Evolutionary conservation across 768 basidiomycete genomes (phyloP).

Genomic region (Lentinula guzmanii): DNA sequence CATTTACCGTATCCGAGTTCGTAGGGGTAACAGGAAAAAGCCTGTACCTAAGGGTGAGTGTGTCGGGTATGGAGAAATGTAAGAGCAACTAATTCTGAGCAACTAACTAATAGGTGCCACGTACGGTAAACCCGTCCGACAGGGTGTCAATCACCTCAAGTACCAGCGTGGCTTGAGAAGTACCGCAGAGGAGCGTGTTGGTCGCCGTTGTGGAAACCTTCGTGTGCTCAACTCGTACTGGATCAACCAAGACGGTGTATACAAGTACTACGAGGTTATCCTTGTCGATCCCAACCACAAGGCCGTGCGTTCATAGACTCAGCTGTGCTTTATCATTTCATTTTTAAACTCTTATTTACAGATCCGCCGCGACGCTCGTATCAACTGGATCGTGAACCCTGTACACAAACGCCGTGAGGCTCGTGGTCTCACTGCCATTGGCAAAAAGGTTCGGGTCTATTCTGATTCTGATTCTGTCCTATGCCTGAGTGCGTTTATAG

Average conservation of each 20-base stretch:
- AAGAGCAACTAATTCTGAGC: background rate
- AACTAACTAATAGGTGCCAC: slow-evolving; percentile 66
- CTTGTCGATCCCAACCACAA: slow-evolving; percentile 95
- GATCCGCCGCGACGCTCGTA: slow-evolving; percentile 93
- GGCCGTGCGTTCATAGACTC: slow-evolving; percentile 51
- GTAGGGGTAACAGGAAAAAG: slow-evolving; percentile 99
- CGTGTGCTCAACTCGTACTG: slow-evolving; percentile 98
- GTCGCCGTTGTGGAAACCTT: slow-evolving; percentile 91
- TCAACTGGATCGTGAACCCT: slow-evolving; percentile 98
- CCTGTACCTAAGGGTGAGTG: slow-evolving; percentile 88
- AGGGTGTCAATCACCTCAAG: slow-evolving; percentile 99
- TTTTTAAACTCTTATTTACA: slow-evolving; percentile 18
- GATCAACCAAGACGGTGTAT: slow-evolving; percentile 98
- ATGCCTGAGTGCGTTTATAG: slow-evolving; percentile 27
- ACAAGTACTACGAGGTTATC: slow-evolving; percentile 99
- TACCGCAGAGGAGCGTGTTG: slow-evolving; percentile 97
- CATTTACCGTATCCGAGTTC: slow-evolving; percentile 94
- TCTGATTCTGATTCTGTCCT: background rate
- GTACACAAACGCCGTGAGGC: slow-evolving; percentile 99
- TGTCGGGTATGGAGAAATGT: background rate
- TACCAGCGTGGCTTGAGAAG: slow-evolving; percentile 90
- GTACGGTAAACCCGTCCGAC: slow-evolving; percentile 97
- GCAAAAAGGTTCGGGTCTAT: slow-evolving; percentile 73
- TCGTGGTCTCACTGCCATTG: slow-evolving; percentile 94
- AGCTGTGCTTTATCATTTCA: background rate